A percentile compares a stretch with the other conserved stretches of the same genome.
Conservation (phyloP, 805 yeast species). For the Clavispora vitiphila region DNA sequence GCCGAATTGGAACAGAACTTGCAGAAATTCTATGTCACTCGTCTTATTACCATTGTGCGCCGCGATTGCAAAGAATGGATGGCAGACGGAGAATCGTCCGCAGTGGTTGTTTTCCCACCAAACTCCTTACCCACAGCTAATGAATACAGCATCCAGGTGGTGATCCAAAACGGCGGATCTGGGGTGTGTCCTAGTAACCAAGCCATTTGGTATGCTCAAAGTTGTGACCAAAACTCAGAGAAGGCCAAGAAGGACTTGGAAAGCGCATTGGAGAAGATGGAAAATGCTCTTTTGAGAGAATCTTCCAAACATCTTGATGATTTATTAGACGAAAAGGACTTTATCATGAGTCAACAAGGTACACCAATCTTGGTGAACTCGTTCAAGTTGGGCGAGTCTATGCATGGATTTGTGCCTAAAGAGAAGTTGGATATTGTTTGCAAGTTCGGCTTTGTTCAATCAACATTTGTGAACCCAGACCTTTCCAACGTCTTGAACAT, state of each 20-base stretch:
- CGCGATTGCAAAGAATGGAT: conserved; percentile 92
- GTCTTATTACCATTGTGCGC: conserved; percentile 77
- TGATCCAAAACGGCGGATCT: conserved; percentile 81
- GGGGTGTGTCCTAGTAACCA: conserved; percentile 87
- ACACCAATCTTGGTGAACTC: conserved; percentile 65
- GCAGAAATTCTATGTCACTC: conserved; percentile 52
- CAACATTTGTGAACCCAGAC: conserved; percentile 33
- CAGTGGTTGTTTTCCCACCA: conserved; percentile 91
- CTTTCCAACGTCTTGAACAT: conserved; percentile 28
- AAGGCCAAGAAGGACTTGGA: conserved; percentile 75
- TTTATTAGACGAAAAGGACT: conserved; percentile 28
- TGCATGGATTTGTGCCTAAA: conserved; percentile 79
- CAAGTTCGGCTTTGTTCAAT: conserved; percentile 36
- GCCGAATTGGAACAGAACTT: conserved; percentile 39
- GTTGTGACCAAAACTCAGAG: conserved; percentile 60
- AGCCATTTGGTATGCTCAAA: conserved; percentile 84
- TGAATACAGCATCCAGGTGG: conserved; percentile 71
- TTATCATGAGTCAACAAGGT: conserved; percentile 40
- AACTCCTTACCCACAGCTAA: conserved; percentile 64
- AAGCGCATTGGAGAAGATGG: conserved; percentile 75
- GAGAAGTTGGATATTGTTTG: conserved; percentile 50
- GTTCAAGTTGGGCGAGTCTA: conserved; percentile 78
- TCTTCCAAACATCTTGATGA: conserved; percentile 52
- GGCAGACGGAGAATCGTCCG: conserved; percentile 74
- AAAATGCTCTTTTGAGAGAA: conserved; percentile 75